A percentile compares a stretch with the other conserved stretches of the same genome.
Evolutionary conservation across 805 yeast genomes (phyloP).

Genomic region (Wickerhamomyces silvicola): DNA sequence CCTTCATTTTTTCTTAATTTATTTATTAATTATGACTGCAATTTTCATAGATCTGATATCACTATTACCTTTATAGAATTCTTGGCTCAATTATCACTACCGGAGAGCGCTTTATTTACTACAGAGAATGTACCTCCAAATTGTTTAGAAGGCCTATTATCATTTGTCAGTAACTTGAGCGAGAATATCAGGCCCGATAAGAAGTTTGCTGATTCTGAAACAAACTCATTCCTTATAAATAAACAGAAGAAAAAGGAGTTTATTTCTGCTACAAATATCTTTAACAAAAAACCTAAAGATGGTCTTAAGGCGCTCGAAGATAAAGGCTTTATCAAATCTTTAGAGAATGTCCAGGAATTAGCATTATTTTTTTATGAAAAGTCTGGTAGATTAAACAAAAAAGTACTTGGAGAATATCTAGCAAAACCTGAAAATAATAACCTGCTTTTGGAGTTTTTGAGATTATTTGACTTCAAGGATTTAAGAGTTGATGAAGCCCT

Average conservation of each 20-base stretch:
- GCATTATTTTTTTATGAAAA: constrained; percentile 73
- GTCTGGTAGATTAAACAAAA: constrained; percentile 81
- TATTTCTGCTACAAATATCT: constrained; percentile 63
- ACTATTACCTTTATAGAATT: constrained; percentile 61
- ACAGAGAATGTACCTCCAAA: constrained; percentile 89
- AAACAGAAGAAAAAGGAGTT: constrained; percentile 62
- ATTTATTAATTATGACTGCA: constrained; percentile 85
- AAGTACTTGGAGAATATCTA: constrained; percentile 76
- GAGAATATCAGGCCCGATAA: constrained; percentile 30
- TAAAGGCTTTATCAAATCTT: constrained; percentile 52
- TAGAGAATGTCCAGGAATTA: constrained; percentile 50
- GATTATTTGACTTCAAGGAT: constrained; percentile 65
- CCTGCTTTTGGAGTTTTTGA: constrained; percentile 58
- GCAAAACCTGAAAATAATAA: constrained; percentile 67
- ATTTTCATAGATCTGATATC: constrained; percentile 77
- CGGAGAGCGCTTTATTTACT: constrained; percentile 74
- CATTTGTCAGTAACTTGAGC: constrained; percentile 58
- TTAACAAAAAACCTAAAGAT: constrained; percentile 72
- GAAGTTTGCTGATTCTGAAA: constrained; percentile 12
- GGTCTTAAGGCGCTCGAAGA: constrained; percentile 66
- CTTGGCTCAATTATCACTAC: constrained; percentile 71
- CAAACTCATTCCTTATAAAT: constrained; percentile 20
- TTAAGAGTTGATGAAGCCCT: constrained; percentile 91
- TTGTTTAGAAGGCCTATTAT: constrained; percentile 80
- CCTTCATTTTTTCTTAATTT: constrained; percentile 71